Evolutionary conservation across 164 flowering plant species (phyloP).

Genomic region (Vitis rotundifolia): DNA sequence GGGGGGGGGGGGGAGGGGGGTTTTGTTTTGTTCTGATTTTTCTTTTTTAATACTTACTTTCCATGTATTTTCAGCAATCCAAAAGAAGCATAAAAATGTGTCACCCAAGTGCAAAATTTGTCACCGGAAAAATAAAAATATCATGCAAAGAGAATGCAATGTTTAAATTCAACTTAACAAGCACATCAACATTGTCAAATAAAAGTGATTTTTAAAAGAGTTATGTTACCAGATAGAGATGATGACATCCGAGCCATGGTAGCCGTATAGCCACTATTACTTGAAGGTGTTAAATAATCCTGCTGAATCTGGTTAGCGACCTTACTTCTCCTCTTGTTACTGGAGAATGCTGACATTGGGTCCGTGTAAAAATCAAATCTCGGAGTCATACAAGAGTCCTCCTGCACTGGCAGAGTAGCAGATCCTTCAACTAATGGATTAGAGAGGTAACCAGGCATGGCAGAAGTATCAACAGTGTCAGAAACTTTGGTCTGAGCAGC

Average conservation of each 20-base stretch:
- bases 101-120: too few species aligned
- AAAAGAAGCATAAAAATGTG: too few species aligned
- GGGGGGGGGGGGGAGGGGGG: too few species aligned
- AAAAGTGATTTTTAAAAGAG: too few species aligned
- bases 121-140: too few species aligned
- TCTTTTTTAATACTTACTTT: too few species aligned
- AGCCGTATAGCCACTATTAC: conserved; percentile 6
- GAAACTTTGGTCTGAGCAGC: conserved; percentile 45
- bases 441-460: conserved; percentile 29
- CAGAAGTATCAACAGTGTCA: conserved; percentile 10
- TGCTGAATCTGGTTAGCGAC: conserved; percentile 20
- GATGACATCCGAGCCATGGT: conserved; percentile 16
- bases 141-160: too few species aligned
- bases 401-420: conserved; percentile 16
- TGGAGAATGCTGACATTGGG: conserved; percentile 73
- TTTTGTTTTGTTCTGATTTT: too few species aligned
- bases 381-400: conserved; percentile 21
- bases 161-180: too few species aligned
- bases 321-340: conserved; percentile 37
- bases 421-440: conserved; percentile 61
- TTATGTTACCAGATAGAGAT: conserved; percentile 23
- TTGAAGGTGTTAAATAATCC: conserved; percentile 24
- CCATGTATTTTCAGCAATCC: too few species aligned
- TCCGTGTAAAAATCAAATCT: conserved; percentile 86
- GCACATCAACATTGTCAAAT: too few species aligned